Conservation (phyloP, 2,329 filamentous ascomycete genomes). For the Diplodia scrobiculata region DNA sequence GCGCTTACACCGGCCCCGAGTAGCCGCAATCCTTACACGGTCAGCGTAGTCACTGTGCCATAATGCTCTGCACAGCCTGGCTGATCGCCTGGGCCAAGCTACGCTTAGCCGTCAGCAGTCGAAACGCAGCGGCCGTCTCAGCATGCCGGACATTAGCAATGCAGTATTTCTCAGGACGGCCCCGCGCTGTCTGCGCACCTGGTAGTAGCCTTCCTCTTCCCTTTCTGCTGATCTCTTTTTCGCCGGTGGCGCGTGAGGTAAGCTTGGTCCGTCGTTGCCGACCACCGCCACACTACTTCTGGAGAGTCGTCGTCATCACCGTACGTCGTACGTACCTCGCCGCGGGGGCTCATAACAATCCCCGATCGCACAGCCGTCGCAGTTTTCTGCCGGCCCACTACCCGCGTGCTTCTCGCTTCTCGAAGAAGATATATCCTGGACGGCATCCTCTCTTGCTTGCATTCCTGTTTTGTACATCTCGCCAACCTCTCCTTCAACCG, state of each 20-base stretch:
- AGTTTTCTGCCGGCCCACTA: slow-evolving; percentile 12
- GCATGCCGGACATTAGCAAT: neutral
- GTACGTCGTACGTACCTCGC: slow-evolving; percentile 29
- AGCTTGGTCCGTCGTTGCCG: slow-evolving; percentile 26
- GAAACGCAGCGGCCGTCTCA: slow-evolving; percentile 18
- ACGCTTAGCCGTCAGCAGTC: slow-evolving; percentile 19
- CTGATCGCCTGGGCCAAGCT: slow-evolving; percentile 19
- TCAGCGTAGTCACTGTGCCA: neutral
- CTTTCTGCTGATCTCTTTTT: slow-evolving; percentile 12
- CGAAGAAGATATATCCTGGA: slow-evolving; percentile 18
- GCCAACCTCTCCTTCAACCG: slow-evolving; percentile 10
- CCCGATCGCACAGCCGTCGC: slow-evolving; percentile 23
- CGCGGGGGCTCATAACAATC: slow-evolving; percentile 28
- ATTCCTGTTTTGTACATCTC: slow-evolving; percentile 19
- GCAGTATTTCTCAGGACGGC: slow-evolving; percentile 18
- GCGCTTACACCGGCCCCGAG: slow-evolving; percentile 6
- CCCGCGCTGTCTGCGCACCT: slow-evolving; percentile 7
- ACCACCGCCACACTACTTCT: slow-evolving; percentile 29
- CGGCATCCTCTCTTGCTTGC: slow-evolving; percentile 4
- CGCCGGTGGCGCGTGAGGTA: slow-evolving; percentile 24
- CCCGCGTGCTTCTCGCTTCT: slow-evolving; percentile 14
- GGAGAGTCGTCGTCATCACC: slow-evolving; percentile 30
- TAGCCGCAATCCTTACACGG: neutral
- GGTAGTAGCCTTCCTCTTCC: slow-evolving; percentile 1
- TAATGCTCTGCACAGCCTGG: slow-evolving; percentile 17